phyloP scores from a whole-genome alignment of 352 stramenopile genomes.

The Pythium scleroteichum region DNA sequence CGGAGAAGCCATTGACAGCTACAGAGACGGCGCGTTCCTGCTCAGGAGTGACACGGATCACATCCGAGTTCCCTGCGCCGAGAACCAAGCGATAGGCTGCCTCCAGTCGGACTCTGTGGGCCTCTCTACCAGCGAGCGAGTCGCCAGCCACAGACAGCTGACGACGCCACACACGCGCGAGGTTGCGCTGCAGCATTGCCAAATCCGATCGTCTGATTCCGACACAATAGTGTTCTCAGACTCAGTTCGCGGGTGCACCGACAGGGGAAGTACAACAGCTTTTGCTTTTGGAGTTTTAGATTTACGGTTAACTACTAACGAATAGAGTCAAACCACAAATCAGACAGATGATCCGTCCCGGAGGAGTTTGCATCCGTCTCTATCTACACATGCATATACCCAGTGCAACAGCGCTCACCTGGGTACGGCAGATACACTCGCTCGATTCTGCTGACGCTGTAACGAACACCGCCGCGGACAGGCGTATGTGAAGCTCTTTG shows the following conservation, averaged over 20 bases:
- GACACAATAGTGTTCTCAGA: constrained; percentile 3
- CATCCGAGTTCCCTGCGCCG: constrained; percentile 23
- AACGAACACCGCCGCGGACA: constrained; percentile 20
- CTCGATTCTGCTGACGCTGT: background rate
- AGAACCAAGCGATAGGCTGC: constrained; percentile 45
- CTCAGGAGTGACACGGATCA: constrained; percentile 36
- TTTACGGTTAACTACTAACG: no score
- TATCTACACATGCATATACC: no score
- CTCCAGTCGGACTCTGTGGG: constrained; percentile 13
- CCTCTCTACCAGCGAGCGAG: background rate
- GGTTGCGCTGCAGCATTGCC: background rate
- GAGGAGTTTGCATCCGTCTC: no score
- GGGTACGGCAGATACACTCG: constrained; percentile 32
- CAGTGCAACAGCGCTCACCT: constrained; percentile 45
- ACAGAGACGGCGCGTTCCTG: constrained; percentile 47
- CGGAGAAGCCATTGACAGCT: constrained; percentile 50
- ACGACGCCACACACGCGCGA: background rate
- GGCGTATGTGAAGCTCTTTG: constrained; percentile 71
- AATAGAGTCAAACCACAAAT: no score
- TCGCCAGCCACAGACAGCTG: background rate
- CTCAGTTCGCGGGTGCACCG: no score
- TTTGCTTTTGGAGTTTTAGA: no score
- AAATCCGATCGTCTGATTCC: background rate
- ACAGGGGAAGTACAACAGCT: no score
- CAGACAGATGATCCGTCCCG: no score